phyloP scores from a whole-genome alignment of 495 filamentous ascomycete genomes.

The Pyrenula aspistea region DNA sequence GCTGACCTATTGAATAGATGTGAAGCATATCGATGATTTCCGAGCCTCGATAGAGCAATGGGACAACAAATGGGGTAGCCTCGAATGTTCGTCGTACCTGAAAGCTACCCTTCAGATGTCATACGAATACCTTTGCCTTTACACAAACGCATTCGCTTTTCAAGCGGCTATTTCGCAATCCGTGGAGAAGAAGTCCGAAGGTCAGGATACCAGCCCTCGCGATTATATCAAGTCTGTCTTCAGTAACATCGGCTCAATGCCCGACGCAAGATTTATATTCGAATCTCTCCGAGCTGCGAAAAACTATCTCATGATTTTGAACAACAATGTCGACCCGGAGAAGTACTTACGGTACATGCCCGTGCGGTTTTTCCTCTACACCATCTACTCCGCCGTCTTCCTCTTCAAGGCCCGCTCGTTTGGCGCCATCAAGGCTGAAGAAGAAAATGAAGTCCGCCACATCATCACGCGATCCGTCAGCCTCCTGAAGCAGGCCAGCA shows the following conservation, averaged over 20 bases:
- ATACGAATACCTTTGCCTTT: slow-evolving; percentile 53
- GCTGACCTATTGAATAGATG: slow-evolving; percentile 15
- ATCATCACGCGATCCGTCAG: slow-evolving; percentile 39
- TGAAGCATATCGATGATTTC: slow-evolving; percentile 57
- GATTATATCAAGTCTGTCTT: slow-evolving; percentile 34
- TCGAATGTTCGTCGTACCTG: slow-evolving; percentile 44
- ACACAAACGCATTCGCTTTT: slow-evolving; percentile 56
- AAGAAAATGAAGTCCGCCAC: slow-evolving; percentile 40
- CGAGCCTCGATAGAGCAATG: slow-evolving; percentile 47
- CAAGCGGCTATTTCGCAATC: slow-evolving; percentile 53
- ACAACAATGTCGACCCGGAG: slow-evolving; percentile 39
- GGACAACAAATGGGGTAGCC: slow-evolving; percentile 50
- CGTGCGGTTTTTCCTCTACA: slow-evolving; percentile 45
- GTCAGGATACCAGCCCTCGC: slow-evolving; percentile 16
- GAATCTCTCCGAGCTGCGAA: slow-evolving; percentile 53
- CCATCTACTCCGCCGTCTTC: slow-evolving; percentile 45
- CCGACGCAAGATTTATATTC: slow-evolving; percentile 51
- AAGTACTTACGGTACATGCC: slow-evolving; percentile 48
- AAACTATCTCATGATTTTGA: slow-evolving; percentile 42
- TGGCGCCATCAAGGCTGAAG: slow-evolving; percentile 36
- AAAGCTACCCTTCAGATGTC: slow-evolving; percentile 45
- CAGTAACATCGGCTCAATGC: slow-evolving; percentile 41
- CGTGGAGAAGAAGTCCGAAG: slow-evolving; percentile 28
- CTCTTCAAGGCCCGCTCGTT: slow-evolving; percentile 46
- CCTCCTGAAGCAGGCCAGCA: slow-evolving; percentile 37